Conservation (phyloP, 345 rosid genomes). For the Populus alba region DNA sequence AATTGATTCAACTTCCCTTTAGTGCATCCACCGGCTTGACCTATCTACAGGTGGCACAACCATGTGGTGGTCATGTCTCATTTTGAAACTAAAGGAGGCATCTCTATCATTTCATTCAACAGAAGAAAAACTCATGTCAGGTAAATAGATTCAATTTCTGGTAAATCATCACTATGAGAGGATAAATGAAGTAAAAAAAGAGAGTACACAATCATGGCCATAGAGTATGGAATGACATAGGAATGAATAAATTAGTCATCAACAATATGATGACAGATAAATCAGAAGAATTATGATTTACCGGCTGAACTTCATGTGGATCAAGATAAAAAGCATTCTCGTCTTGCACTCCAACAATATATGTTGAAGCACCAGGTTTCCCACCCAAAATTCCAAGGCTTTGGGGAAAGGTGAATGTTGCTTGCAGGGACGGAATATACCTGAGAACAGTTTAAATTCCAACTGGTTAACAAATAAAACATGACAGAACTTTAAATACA, state of each 20-base stretch:
- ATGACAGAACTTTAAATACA: background rate
- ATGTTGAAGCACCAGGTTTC: constrained; percentile 86
- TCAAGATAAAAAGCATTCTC: constrained; percentile 79
- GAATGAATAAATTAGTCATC: background rate
- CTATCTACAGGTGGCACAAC: background rate
- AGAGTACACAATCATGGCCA: background rate
- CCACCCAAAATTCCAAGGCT: constrained; percentile 96
- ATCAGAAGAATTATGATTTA: constrained; percentile 20
- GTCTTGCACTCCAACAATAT: constrained; percentile 87
- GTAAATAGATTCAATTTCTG: background rate
- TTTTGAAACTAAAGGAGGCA: background rate
- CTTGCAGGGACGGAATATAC: constrained; percentile 72
- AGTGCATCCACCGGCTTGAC: background rate
- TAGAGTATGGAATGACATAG: background rate
- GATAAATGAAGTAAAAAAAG: background rate
- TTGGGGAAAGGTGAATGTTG: constrained; percentile 81
- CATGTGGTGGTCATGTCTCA: background rate
- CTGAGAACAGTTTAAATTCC: constrained; percentile 34
- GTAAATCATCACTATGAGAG: background rate
- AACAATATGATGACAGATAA: background rate
- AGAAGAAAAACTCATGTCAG: background rate
- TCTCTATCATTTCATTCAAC: background rate
- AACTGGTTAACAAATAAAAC: constrained; percentile 2
- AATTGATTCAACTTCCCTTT: background rate
- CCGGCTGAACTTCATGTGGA: constrained; percentile 85